phyloP scores from a whole-genome alignment of 1,139 yeast genomes.

The Hemisphaericaspora xylanilytica region DNA sequence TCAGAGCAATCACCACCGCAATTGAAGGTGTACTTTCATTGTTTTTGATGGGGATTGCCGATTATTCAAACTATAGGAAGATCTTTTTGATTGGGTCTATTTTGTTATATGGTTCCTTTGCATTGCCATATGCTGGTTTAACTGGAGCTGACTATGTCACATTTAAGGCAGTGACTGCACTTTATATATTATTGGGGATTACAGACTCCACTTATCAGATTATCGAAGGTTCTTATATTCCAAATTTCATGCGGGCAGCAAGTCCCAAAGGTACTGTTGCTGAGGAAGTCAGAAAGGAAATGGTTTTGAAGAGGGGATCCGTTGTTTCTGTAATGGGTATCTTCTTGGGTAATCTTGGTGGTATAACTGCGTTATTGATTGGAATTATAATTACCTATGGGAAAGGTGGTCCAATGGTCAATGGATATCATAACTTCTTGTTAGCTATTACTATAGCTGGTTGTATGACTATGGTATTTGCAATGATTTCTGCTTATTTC shows the following conservation, averaged over 20 bases:
- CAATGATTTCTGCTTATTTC: slow-evolving; percentile 25
- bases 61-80: slow-evolving; percentile 40
- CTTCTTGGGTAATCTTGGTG: slow-evolving; percentile 39
- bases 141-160: slow-evolving; percentile 21
- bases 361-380: slow-evolving; percentile 36
- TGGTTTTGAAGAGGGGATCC: slow-evolving; percentile 33
- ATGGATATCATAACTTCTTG: slow-evolving; percentile 36
- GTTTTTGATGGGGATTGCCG: slow-evolving; percentile 44
- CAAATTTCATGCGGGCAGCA: slow-evolving; percentile 39
- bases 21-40: slow-evolving; percentile 39
- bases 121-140: slow-evolving; percentile 40
- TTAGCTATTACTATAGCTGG: slow-evolving; percentile 45
- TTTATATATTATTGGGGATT: slow-evolving; percentile 33
- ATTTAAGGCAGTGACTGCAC: slow-evolving; percentile 21
- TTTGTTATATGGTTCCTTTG: slow-evolving; percentile 32
- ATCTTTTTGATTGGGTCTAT: slow-evolving; percentile 31
- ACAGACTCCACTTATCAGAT: slow-evolving; percentile 37
- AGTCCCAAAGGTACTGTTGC: slow-evolving; percentile 18
- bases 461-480: slow-evolving; percentile 29
- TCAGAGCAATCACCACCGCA: slow-evolving; percentile 39
- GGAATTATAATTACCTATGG: slow-evolving; percentile 40
- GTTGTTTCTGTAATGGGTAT: slow-evolving; percentile 41
- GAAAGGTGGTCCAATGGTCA: slow-evolving; percentile 24
- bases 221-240: slow-evolving; percentile 44
- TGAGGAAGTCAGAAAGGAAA: slow-evolving; percentile 26